phyloP scores from a whole-genome alignment of 768 basidiomycete genomes.

The Boletellus emodensis region DNA sequence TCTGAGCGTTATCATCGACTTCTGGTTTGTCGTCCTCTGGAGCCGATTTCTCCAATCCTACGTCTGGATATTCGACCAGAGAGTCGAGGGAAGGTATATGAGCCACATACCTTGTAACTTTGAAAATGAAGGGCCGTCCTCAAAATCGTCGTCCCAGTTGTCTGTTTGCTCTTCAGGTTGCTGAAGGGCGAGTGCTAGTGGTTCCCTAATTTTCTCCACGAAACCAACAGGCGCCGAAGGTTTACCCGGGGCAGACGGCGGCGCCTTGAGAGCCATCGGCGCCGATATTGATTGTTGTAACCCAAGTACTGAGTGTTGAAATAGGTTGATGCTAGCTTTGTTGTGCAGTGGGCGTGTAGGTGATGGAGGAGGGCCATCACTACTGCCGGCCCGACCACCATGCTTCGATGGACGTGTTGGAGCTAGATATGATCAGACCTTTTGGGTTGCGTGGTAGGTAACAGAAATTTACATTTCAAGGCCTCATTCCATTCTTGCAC shows the following conservation, averaged over 20 bases:
- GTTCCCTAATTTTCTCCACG: conserved; percentile 43
- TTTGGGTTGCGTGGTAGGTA: conserved; percentile 13
- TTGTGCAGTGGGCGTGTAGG: conserved; percentile 35
- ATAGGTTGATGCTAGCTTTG: conserved; percentile 24
- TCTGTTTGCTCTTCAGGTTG: conserved; percentile 85
- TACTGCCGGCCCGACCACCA: conserved; percentile 36
- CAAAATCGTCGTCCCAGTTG: conserved; percentile 99
- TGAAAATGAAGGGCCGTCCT: conserved; percentile 84
- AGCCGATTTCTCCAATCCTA: conserved; percentile 61
- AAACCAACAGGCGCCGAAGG: conserved; percentile 27
- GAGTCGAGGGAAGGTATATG: neutral
- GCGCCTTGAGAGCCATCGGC: conserved; percentile 25
- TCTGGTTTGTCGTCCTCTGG: conserved; percentile 53
- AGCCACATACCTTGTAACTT: conserved; percentile 60
- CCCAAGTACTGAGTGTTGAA: conserved; percentile 32
- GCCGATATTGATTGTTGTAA: conserved; percentile 34
- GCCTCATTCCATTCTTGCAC: conserved; percentile 99
- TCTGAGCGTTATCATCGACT: conserved; percentile 73
- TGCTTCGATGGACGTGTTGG: conserved; percentile 74
- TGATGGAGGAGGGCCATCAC: conserved; percentile 42
- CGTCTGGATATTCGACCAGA: neutral
- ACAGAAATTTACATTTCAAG: conserved; percentile 61
- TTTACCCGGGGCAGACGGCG: conserved; percentile 17
- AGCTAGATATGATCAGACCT: conserved; percentile 38
- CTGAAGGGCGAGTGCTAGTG: conserved; percentile 61